Evolutionary conservation across 1,139 yeast species (phyloP), one percentile per base, ranked within the genome.

Genomic region (Kodamaea fungicola): DNA sequence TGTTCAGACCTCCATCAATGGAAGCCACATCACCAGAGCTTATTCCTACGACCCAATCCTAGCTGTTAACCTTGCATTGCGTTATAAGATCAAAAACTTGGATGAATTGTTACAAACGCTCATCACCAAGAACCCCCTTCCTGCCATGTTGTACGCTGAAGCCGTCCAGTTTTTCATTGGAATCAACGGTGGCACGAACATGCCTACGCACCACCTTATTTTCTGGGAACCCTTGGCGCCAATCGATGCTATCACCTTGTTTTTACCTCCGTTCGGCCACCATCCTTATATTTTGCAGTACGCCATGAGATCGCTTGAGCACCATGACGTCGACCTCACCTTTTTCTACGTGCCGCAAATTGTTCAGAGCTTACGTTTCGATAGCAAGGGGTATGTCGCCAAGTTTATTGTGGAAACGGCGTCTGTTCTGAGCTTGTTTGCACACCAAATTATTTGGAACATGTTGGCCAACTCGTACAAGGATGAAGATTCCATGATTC

Each of bases 361-460:
- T 59, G 98, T 94, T 12, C 99, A 94, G 61, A 76, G 87, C 42
- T 71, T 94, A 46, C 76, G 97, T 49, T 83, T 82, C 57, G 98
- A 92, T 58, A 65, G 63, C 6, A 69, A 77, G 39, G 97, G 97
- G 1, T 90, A 89, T 50, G 95, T 90, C 35, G 90, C 86, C 50
- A 76, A 89, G 46, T 87, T 86, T 56, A 90, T 94, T 47, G 64
- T 92, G 42, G 97, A 92, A 57, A 88, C 97, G 0, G 97, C 96
- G 3, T 83, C 84, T 54, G 86, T 89, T 16, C 83, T 95, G 27
- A 95, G 86, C 51, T 69, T 90, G 45, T 94, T 94, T 69, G 90
- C 97, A 0, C 99, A 94, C 61, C 99, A 94, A 62, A 90, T 94
- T 47, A 88, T 94, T 44, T 94, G 99, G 99, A 94, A 94, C 54